These are phyloP conservation scores for Pinus taeda DNA, from an alignment of 75 land plant species.

Conservation along the genomic window DNA sequence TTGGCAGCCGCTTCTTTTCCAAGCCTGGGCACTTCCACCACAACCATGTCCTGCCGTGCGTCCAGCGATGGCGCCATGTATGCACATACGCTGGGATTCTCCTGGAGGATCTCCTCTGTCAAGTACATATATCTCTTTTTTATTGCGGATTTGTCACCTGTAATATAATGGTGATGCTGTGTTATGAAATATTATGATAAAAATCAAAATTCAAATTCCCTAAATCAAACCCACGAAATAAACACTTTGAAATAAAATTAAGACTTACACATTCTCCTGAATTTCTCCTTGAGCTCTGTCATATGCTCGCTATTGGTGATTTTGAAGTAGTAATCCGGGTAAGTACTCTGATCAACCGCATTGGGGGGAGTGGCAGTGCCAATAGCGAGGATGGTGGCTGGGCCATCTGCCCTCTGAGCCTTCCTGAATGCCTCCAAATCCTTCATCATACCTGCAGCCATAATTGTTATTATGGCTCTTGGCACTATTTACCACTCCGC, in stretches of 20 bases:
- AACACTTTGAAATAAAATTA: too few species aligned
- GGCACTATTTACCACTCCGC: too few species aligned
- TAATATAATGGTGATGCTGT: too few species aligned
- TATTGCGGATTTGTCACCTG: background rate
- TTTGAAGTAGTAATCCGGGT: constrained; percentile 49
- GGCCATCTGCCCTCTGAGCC: too few species aligned
- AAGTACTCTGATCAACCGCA: constrained; percentile 26
- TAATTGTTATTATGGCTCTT: too few species aligned
- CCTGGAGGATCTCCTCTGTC: background rate
- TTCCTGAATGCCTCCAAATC: too few species aligned
- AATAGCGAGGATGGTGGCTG: constrained; percentile 40
- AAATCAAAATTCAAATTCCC: too few species aligned
- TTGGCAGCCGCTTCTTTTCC: constrained; percentile 29
- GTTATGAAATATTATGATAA: too few species aligned
- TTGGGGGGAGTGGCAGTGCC: constrained; percentile 43
- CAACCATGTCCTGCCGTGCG: constrained; percentile 30
- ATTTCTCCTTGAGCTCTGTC: constrained; percentile 49
- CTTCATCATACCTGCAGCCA: too few species aligned
- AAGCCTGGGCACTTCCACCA: constrained; percentile 34
- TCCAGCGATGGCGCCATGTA: constrained; percentile 16
- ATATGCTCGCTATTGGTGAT: constrained; percentile 56
- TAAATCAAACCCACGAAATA: too few species aligned
- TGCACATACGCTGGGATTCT: constrained; percentile 8
- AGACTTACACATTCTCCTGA: constrained; percentile 40
- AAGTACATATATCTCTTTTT: background rate